Base-by-base conservation (phyloP, 1,284 basidiomycete species). In the Ganoderma multipileum region DNA sequence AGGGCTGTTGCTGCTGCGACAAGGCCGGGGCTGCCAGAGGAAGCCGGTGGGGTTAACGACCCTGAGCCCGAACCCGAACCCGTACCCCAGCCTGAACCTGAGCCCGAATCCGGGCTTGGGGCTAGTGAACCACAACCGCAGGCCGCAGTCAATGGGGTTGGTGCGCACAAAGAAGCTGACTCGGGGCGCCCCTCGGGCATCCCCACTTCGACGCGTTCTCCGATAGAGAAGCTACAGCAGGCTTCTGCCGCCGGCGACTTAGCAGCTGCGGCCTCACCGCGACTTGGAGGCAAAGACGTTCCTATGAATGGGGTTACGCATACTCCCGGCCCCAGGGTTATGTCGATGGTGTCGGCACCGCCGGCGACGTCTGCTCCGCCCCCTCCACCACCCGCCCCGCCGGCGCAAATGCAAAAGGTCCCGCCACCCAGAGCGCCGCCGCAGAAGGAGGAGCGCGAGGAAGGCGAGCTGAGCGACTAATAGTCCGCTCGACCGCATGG, bases 391-490 rank as follows among this genome's bases (percentile, higher is more conserved):
- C 60, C 65, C 14, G 26, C 33, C 12, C 52, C 59, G 23, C 38
- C 26, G 26, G 52, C 63, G 30, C 55, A 36, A 20, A 54, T 44
- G 28, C 63, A 26, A 50, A 42, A 63, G 18, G n/a, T 20, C 18
- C 28, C 11, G 39, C 59, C 39, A 20, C 59, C 4, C 2, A 61
- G 39, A 14, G 62, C 64, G 52, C 54, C 66, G 23, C 64, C 67
- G 23, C 71, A 68, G 55, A 79, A 79, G 61, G 74, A 77, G 61
- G 75, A 78, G 64, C 83, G 83, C 68, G 84, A 84, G 69, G 84
- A 84, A 66, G 83, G 83, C 33, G 83, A 84, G 73, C 77, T 82
- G n/a, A 84, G 81, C 71, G 84, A 85, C 66, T 82, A 82, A 39
- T 66, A 39, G 36, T n/a, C 28, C 23, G 16, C 41, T 3, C 26